Percentiles rank a stretch among this genome's conserved stretches.
These are phyloP conservation scores for Leucocoprinus birnbaumii DNA, from an alignment of 768 basidiomycete genomes.

Conservation along the genomic window DNA sequence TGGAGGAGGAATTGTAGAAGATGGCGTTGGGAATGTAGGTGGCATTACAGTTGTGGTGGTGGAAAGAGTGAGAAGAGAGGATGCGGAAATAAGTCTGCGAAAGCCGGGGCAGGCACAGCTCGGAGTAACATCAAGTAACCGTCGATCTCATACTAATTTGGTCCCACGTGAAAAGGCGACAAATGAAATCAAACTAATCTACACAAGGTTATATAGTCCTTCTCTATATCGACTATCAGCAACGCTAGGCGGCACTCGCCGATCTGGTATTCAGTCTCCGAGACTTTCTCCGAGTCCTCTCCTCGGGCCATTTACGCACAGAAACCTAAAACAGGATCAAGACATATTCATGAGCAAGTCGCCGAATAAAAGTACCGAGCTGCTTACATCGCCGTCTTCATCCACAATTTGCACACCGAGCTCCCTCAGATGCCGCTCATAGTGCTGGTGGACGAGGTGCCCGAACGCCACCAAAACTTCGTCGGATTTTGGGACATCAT, in stretches of 20 bases:
- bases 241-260: no score
- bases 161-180: not conserved
- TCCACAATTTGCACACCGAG: not conserved
- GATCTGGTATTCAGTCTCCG: not conserved
- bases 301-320: constrained; percentile 6
- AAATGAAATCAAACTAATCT: not conserved
- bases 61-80: not conserved
- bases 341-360: not conserved
- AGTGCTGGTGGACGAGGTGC: constrained; percentile 9
- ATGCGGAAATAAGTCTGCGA: not conserved
- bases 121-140: constrained; percentile 1
- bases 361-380: not conserved
- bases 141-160: not conserved
- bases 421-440: not conserved
- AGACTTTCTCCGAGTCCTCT: constrained; percentile 4
- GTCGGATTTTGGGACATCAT: no score
- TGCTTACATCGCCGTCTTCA: not conserved
- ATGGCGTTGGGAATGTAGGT: not conserved
- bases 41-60: constrained; percentile 4
- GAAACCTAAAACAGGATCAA: not conserved
- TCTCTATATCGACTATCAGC: not conserved
- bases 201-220: not conserved
- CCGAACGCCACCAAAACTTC: constrained; percentile 5
- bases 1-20: not conserved
- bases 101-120: constrained; percentile 1